Percentiles rank a stretch among this genome's conserved stretches.
Evolutionary conservation across 495 filamentous ascomycete species (phyloP).

Genomic region (Daldinia concentrica): DNA sequence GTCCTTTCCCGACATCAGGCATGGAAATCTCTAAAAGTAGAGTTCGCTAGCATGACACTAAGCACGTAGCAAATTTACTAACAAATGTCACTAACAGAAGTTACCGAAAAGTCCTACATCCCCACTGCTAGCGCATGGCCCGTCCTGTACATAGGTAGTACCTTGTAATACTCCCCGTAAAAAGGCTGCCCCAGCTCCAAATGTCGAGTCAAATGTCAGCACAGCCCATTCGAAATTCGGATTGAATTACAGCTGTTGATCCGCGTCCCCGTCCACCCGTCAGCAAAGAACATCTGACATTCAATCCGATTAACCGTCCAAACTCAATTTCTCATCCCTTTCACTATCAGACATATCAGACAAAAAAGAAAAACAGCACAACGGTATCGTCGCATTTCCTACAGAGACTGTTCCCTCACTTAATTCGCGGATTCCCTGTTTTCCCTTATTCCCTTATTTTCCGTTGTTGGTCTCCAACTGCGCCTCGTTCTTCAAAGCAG

Average conservation of each 20-base stretch:
- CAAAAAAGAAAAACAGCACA: slow-evolving; percentile 17
- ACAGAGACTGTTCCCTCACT: neutral
- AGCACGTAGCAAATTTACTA: slow-evolving; percentile 17
- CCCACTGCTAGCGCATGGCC: slow-evolving; percentile 17
- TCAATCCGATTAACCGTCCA: slow-evolving; percentile 13
- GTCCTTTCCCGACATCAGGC: neutral
- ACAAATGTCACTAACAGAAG: slow-evolving; percentile 36
- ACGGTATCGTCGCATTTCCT: slow-evolving; percentile 3
- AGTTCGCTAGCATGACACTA: slow-evolving; percentile 12
- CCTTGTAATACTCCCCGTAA: too few species aligned
- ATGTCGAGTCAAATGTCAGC: slow-evolving; percentile 3
- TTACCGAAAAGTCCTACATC: slow-evolving; percentile 28
- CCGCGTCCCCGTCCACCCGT: slow-evolving; percentile 15
- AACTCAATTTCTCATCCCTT: slow-evolving; percentile 34
- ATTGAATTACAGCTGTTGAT: slow-evolving; percentile 2
- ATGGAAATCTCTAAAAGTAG: slow-evolving; percentile 29
- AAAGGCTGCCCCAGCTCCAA: neutral
- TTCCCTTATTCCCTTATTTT: neutral
- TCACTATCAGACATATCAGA: neutral
- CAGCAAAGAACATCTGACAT: slow-evolving; percentile 26
- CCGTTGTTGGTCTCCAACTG: slow-evolving; percentile 2
- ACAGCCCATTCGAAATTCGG: slow-evolving; percentile 19
- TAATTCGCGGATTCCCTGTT: neutral
- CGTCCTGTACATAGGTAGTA: too few species aligned
- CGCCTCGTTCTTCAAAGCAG: slow-evolving; percentile 14